Conservation (phyloP, 2,329 filamentous ascomycete genomes). For the Diaporthe citrichinensis region DNA sequence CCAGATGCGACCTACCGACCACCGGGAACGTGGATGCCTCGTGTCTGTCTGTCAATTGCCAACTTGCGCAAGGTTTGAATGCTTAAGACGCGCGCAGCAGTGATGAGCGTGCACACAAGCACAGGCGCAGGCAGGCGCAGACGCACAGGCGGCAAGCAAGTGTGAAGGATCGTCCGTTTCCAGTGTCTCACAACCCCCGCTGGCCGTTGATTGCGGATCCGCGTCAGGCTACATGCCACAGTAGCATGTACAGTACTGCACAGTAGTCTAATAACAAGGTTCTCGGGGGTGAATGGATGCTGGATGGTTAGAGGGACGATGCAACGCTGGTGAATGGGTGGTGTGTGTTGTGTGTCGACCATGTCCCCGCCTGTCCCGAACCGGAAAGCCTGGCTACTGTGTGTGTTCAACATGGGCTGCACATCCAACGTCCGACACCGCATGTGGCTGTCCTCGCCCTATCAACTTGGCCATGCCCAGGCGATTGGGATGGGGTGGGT, state of each 20-base stretch:
- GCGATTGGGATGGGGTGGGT: neutral
- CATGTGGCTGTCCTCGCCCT: constrained; percentile 7
- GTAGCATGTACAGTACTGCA: neutral
- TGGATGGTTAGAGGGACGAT: neutral
- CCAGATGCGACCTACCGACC: neutral
- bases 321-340: constrained; percentile 10
- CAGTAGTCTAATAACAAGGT: neutral
- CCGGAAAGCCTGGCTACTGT: constrained; percentile 10
- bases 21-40: constrained; percentile 30
- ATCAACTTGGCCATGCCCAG: neutral
- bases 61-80: constrained; percentile 28
- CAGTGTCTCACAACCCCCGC: constrained; percentile 25
- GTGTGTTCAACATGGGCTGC: neutral
- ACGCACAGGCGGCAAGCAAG: neutral
- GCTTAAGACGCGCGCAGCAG: neutral
- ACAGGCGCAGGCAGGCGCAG: neutral
- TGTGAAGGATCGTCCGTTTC: neutral
- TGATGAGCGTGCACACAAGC: neutral
- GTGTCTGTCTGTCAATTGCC: constrained; percentile 36
- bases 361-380: constrained; percentile 23
- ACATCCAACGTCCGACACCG: constrained; percentile 25
- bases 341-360: neutral
- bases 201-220: constrained; percentile 35
- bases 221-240: constrained; percentile 1
- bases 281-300: neutral